Conservation (phyloP, 148 eudicot genomes). For the Camellia lanceoleosa region DNA sequence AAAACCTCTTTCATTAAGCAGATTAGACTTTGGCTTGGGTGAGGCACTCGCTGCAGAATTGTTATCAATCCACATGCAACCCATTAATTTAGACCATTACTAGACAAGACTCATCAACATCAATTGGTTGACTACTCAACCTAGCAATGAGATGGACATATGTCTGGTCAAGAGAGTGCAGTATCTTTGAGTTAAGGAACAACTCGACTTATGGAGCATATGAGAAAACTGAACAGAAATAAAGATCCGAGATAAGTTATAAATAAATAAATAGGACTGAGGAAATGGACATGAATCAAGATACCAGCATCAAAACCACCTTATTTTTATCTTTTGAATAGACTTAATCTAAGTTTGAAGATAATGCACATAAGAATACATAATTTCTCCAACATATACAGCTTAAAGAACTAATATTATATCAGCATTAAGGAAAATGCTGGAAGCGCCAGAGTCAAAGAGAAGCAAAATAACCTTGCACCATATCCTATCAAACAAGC, state of each 20-base stretch:
- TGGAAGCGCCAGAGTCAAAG: background rate
- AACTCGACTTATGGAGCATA: background rate
- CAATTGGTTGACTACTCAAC: background rate
- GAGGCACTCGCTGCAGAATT: background rate
- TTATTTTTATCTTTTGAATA: background rate
- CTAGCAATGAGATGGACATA: background rate
- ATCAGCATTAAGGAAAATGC: constrained; percentile 15
- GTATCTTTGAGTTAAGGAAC: background rate
- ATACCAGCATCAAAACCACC: background rate
- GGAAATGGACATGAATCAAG: background rate
- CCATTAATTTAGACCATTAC: background rate
- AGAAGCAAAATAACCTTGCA: constrained; percentile 62
- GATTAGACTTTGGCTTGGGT: background rate
- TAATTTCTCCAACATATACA: background rate
- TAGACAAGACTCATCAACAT: background rate
- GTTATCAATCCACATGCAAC: background rate
- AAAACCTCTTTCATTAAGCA: background rate
- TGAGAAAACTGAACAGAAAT: background rate
- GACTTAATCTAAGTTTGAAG: background rate
- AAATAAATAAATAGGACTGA: background rate
- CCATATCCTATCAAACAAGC: constrained; percentile 99
- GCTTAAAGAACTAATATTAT: background rate
- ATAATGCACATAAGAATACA: background rate
- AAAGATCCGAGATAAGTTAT: background rate
- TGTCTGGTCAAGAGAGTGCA: background rate